A percentile compares a stretch with the other conserved stretches of the same genome.
These are phyloP conservation scores for Akanthomyces lecanii DNA, from an alignment of 2,329 filamentous ascomycete species.

Conservation along the genomic window DNA sequence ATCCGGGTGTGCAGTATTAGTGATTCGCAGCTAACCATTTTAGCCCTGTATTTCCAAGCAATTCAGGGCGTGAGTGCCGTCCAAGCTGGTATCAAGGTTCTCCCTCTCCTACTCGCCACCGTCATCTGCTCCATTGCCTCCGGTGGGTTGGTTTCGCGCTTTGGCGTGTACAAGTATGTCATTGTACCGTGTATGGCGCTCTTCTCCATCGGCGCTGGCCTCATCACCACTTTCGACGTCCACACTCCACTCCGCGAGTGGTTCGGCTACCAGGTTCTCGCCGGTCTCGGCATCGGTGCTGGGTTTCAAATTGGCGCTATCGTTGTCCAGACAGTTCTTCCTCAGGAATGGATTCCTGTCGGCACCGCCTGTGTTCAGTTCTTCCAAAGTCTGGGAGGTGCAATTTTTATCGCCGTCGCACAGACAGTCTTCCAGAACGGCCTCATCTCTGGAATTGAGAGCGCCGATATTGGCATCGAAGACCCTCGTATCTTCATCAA, in stretches of 20 bases:
- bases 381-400: conserved; percentile 41
- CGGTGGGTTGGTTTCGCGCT: conserved; percentile 29
- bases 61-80: conserved; percentile 35
- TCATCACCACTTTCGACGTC: conserved; percentile 36
- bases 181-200: conserved; percentile 33
- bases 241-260: conserved; percentile 33
- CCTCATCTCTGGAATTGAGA: conserved; percentile 48
- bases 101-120: conserved; percentile 19
- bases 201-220: conserved; percentile 31
- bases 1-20: conserved; percentile 43
- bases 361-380: conserved; percentile 42
- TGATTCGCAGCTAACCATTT: conserved; percentile 41
- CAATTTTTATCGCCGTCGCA: conserved; percentile 49
- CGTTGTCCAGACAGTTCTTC: conserved; percentile 40
- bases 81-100: conserved; percentile 22
- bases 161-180: conserved; percentile 38
- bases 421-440: conserved; percentile 66
- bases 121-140: conserved; percentile 13
- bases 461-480: conserved; percentile 38
- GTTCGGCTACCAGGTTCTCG: conserved; percentile 42
- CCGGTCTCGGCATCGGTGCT: conserved; percentile 39
- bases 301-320: conserved; percentile 40
- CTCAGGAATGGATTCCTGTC: conserved; percentile 37
- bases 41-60: conserved; percentile 38
- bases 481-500: conserved; percentile 46